These are phyloP conservation scores for Bretschneidera sinensis DNA, from an alignment of 345 rosid species.

Conservation along the genomic window DNA sequence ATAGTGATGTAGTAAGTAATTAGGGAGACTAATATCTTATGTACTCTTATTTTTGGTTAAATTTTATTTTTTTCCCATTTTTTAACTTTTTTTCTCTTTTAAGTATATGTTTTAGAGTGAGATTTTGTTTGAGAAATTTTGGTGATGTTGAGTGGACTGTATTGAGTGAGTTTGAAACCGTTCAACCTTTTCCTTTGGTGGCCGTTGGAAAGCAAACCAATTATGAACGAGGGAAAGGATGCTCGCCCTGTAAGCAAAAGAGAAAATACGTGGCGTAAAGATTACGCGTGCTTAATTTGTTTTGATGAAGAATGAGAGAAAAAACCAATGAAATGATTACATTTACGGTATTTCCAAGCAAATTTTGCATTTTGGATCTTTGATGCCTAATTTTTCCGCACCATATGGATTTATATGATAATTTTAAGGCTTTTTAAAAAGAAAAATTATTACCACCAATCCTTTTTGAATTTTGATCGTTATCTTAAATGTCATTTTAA, in stretches of 20 bases:
- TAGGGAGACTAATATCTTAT: constrained; percentile 22
- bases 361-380: too few relatives aligned
- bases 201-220: constrained; percentile 36
- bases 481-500: too few relatives aligned
- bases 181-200: constrained; percentile 10
- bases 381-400: too few relatives aligned
- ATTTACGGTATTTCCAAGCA: too few relatives aligned
- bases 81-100: neutral
- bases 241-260: constrained; percentile 1
- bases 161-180: too few relatives aligned
- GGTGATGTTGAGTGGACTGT: neutral
- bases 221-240: constrained; percentile 19
- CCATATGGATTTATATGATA: too few relatives aligned
- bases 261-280: constrained; percentile 16
- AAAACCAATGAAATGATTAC: neutral
- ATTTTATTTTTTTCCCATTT: neutral
- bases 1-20: constrained; percentile 29
- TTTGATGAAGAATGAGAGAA: neutral
- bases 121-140: neutral
- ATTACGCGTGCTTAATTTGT: neutral
- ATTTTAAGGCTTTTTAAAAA: too few relatives aligned
- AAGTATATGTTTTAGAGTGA: neutral
- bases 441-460: too few relatives aligned
- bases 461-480: too few relatives aligned
- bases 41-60: constrained; percentile 1